A percentile compares a stretch with the other conserved stretches of the same genome.
phyloP scores from a whole-genome alignment of 306 rosid genomes.

The Trifolium subterraneum region DNA sequence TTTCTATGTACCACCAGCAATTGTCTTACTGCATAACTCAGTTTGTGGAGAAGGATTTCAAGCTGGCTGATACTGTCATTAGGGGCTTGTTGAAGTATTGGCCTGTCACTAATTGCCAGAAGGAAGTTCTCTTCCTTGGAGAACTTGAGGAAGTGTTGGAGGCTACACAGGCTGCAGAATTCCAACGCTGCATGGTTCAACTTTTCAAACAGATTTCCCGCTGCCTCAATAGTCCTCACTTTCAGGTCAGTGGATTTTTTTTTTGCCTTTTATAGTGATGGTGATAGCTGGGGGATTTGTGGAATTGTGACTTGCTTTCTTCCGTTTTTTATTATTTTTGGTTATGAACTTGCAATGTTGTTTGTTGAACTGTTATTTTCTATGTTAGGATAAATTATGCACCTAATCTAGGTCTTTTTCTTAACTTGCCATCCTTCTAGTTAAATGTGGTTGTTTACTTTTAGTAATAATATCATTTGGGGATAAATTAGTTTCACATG shows the following conservation, averaged over 20 bases:
- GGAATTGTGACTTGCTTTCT: background rate
- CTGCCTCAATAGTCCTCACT: constrained; percentile 77
- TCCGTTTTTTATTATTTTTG: background rate
- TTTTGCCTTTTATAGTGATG: constrained; percentile 7
- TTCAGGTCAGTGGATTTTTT: constrained; percentile 71
- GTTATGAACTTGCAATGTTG: constrained; percentile 20
- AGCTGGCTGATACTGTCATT: constrained; percentile 88
- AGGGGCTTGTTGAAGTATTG: constrained; percentile 94
- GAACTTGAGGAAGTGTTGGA: constrained; percentile 98
- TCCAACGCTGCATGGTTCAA: constrained; percentile 95
- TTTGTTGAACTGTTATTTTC: constrained; percentile 38
- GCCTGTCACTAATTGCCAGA: constrained; percentile 91
- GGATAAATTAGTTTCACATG: constrained; percentile 22
- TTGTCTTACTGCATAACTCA: constrained; percentile 93
- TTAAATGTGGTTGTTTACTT: constrained; percentile 25
- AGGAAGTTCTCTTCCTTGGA: constrained; percentile 96
- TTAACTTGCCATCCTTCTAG: background rate
- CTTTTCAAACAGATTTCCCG: constrained; percentile 92
- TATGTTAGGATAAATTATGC: background rate
- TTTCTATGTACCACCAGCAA: constrained; percentile 79
- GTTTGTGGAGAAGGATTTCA: constrained; percentile 96
- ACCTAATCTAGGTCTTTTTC: constrained; percentile 4
- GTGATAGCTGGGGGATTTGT: constrained; percentile 22
- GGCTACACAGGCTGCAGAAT: constrained; percentile 87
- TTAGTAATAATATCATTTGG: constrained; percentile 22